Conservation (phyloP, 1,284 basidiomycete genomes). For the Sporisorium exsertum region DNA sequence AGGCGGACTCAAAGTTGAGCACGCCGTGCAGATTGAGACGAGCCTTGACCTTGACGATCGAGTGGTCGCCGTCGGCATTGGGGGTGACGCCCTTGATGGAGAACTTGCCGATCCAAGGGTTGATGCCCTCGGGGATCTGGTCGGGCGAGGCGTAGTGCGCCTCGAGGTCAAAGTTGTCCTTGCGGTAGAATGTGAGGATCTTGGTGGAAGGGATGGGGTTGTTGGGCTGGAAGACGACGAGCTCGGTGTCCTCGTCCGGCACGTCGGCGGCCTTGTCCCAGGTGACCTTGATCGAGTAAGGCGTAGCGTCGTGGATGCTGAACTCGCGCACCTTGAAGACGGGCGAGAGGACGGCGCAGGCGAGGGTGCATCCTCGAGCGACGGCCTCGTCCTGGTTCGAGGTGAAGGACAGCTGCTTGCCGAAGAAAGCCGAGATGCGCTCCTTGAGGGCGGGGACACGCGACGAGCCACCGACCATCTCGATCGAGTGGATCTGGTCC, state of each 20-base stretch:
- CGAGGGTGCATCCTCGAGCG: slow-evolving; percentile 67
- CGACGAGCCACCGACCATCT: slow-evolving; percentile 67
- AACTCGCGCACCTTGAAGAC: slow-evolving; percentile 69
- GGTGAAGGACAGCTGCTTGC: slow-evolving; percentile 64
- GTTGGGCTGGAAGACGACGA: slow-evolving; percentile 68
- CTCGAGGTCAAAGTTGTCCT: slow-evolving; percentile 67
- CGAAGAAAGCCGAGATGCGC: slow-evolving; percentile 62
- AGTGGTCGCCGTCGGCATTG: slow-evolving; percentile 67
- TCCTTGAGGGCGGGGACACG: slow-evolving; percentile 68
- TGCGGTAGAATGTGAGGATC: slow-evolving; percentile 69
- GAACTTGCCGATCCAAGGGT: slow-evolving; percentile 67
- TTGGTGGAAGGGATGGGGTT: slow-evolving; percentile 69
- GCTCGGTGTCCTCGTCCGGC: slow-evolving; percentile 68
- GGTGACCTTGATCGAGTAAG: slow-evolving; percentile 69
- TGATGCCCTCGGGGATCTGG: slow-evolving; percentile 61
- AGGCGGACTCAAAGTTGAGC: slow-evolving; percentile 68
- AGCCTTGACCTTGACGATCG: slow-evolving; percentile 69
- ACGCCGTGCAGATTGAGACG: slow-evolving; percentile 68
- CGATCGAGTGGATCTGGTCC: slow-evolving; percentile 66
- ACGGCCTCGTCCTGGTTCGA: slow-evolving; percentile 69
- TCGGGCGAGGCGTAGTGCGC: slow-evolving; percentile 63
- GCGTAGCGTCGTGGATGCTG: slow-evolving; percentile 65
- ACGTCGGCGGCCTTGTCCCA: slow-evolving; percentile 68
- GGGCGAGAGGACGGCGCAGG: slow-evolving; percentile 68
- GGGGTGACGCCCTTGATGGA: slow-evolving; percentile 67